Evolutionary conservation across 2,329 filamentous ascomycete genomes (phyloP), one percentile per base, ranked within the genome.

Genomic region (Penicillium sp.): DNA sequence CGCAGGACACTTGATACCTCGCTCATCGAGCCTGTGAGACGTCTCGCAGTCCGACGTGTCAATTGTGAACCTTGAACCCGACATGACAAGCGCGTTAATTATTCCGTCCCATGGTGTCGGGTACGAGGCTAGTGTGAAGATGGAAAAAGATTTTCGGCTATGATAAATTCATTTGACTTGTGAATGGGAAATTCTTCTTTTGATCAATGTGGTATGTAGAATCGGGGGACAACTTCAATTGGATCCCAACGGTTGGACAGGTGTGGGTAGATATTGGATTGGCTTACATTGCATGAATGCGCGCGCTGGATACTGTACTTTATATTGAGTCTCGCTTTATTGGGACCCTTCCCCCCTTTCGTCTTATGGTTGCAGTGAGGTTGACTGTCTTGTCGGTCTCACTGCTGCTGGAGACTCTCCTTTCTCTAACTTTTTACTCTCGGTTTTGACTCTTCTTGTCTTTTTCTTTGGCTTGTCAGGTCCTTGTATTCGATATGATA

Each of bases 301-400:
- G 62, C 60, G 62, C 60, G 62, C 64, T 63, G 63, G 61, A 61
- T 63, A 64, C 49, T 67, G 66, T 67, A 68, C 61, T 66, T 65
- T 66, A 66, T 65, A 59, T 62, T 54, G 62, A 58, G 57, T 60
- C 60, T 66, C 53, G 53, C 54, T 55, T 54, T 50, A 50, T 57
- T 49, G 55, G 45, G 55, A 59, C 55, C 49, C 47, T 35, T 55
- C 54, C 55, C 52, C 53, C 29, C 45, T 44, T 55, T 55, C 48
- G 50, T 55, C 47, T 54, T 53, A 23, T 25, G 53, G 19, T 33
- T 45, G 43, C 35, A 21, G 33, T 35, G 42, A 23, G 42, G 19
- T 27, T 26, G 46, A 52, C 50, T 39, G 33, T 43, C 31, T 43
- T 42, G 25, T 54, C 52, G 45, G 45, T 56, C 48, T 56, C 44